Evolutionary conservation across 306 rosid genomes (phyloP).

Genomic region (Elaeagnus macrophylla): DNA sequence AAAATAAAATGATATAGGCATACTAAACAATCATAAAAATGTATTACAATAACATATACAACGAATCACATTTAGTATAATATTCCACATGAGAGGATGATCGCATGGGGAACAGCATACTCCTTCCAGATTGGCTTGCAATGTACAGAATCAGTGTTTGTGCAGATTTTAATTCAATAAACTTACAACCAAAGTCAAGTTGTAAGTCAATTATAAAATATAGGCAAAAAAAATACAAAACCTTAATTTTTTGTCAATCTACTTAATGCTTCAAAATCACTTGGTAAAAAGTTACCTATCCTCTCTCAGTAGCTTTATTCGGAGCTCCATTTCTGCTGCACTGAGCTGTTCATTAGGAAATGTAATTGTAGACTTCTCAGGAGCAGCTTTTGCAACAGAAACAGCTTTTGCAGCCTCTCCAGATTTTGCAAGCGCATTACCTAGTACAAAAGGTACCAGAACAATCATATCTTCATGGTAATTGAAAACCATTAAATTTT

Average conservation of each 20-base stretch:
- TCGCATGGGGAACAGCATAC: neutral
- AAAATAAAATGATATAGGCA: too few species aligned
- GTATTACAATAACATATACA: too few species aligned
- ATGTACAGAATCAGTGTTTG: neutral
- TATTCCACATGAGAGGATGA: neutral
- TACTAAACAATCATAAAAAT: too few species aligned
- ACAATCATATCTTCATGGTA: conserved; percentile 6
- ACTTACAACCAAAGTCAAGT: neutral
- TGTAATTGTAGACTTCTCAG: conserved; percentile 20
- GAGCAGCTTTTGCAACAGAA: conserved; percentile 12
- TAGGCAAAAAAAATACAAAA: conserved; percentile 1
- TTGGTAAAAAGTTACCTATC: conserved; percentile 48
- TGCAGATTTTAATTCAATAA: neutral
- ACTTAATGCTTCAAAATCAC: conserved; percentile 1
- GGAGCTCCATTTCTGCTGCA: conserved; percentile 56
- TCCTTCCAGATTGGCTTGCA: neutral
- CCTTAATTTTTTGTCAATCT: neutral
- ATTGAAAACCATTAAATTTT: too few species aligned
- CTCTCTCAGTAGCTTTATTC: conserved; percentile 77
- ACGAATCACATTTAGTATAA: too few species aligned
- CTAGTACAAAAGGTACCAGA: conserved; percentile 39
- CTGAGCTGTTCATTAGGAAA: conserved; percentile 62
- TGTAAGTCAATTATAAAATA: too few species aligned
- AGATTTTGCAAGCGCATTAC: conserved; percentile 50
- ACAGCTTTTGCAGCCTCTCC: conserved; percentile 43